Conservation (phyloP, 2,329 filamentous ascomycete species). For the Alternaria ethzedia region DNA sequence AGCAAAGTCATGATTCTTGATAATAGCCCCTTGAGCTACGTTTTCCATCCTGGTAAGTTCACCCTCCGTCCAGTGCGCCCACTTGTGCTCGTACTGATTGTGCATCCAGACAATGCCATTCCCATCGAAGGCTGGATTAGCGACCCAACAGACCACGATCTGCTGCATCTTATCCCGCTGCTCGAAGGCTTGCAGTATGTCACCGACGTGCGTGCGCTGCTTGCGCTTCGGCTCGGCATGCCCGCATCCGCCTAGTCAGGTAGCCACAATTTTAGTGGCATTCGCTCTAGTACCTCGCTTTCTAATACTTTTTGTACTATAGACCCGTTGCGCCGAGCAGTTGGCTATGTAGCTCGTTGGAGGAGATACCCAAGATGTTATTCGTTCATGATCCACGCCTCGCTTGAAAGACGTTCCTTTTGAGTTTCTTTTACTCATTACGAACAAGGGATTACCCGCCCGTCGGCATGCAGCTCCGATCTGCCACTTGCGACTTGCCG, state of each 20-base stretch:
- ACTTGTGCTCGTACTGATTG: constrained; percentile 18
- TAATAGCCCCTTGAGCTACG: constrained; percentile 97
- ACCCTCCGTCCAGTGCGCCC: not conserved
- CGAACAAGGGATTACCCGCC: constrained; percentile 11
- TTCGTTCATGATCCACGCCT: constrained; percentile 14
- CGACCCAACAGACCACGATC: constrained; percentile 94
- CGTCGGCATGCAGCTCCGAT: constrained; percentile 3
- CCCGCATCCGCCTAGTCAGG: constrained; percentile 40
- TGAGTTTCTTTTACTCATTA: constrained; percentile 26
- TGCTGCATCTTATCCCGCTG: constrained; percentile 89
- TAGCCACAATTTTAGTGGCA: constrained; percentile 19
- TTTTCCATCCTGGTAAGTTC: constrained; percentile 90
- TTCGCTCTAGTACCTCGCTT: constrained; percentile 22
- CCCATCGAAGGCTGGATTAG: constrained; percentile 99
- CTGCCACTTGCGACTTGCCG: constrained; percentile 9
- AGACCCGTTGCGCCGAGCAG: constrained; percentile 31
- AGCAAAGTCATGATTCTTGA: constrained; percentile 99
- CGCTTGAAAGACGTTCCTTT: constrained; percentile 12
- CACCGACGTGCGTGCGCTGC: constrained; percentile 88
- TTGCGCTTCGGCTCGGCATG: constrained; percentile 88
- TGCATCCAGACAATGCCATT: constrained; percentile 85
- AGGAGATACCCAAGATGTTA: constrained; percentile 44
- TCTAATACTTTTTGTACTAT: constrained; percentile 43
- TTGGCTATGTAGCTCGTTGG: constrained; percentile 36
- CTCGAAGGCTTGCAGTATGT: constrained; percentile 96